Percentiles rank a stretch among this genome's conserved stretches.
phyloP scores from a whole-genome alignment of 75 land plant species.

The Adiantum capillusveneris region DNA sequence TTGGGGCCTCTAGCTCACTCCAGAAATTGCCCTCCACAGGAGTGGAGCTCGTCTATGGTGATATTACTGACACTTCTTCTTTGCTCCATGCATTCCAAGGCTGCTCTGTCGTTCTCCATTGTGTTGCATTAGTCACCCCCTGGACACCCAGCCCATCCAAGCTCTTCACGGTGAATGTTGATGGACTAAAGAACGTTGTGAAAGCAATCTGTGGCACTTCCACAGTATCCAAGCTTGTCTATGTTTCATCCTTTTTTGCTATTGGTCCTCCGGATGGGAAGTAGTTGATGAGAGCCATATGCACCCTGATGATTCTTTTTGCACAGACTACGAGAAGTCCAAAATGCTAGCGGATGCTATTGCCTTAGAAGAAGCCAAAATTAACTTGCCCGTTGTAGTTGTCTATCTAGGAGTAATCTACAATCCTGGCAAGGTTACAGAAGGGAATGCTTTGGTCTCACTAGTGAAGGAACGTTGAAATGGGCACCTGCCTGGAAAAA shows the following conservation, averaged over 20 bases:
- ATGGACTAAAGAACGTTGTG: constrained; percentile 70
- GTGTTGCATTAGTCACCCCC: constrained; percentile 74
- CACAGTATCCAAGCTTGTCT: constrained; percentile 57
- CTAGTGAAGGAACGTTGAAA: constrained; percentile 88
- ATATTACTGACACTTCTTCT: constrained; percentile 59
- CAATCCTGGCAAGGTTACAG: constrained; percentile 76
- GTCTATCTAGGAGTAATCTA: constrained; percentile 88
- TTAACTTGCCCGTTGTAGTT: constrained; percentile 63
- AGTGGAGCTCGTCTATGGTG: constrained; percentile 64
- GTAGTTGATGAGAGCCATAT: constrained; percentile 82
- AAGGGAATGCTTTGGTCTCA: too few relatives aligned
- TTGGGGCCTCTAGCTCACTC: constrained; percentile 56
- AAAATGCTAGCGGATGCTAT: constrained; percentile 70
- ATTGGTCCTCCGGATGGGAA: constrained; percentile 72
- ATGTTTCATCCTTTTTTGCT: constrained; percentile 92
- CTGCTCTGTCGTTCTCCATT: constrained; percentile 65
- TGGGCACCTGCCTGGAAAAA: constrained; percentile 80
- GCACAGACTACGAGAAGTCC: constrained; percentile 85
- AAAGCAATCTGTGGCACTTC: constrained; percentile 42
- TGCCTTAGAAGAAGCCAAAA: constrained; percentile 55
- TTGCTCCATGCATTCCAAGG: constrained; percentile 53
- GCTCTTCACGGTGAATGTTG: constrained; percentile 73
- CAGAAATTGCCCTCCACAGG: constrained; percentile 33
- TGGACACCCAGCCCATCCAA: constrained; percentile 79
- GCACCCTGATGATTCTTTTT: constrained; percentile 62